Evolutionary conservation across 257 asterid genomes (phyloP).

Genomic region (Pogostemon cablin): DNA sequence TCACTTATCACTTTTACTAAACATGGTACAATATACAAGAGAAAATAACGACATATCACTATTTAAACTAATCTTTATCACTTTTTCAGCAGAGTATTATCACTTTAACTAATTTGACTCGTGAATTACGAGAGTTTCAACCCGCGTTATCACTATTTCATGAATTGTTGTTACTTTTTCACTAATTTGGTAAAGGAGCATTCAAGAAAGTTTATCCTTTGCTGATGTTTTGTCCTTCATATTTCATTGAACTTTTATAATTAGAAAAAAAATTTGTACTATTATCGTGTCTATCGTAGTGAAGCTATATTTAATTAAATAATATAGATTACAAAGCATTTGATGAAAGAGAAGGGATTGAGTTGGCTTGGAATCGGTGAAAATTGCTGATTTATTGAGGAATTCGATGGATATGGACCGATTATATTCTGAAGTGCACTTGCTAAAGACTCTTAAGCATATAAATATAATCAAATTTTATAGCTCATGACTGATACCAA

Average conservation of each 20-base stretch:
- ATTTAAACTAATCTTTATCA: too few species aligned
- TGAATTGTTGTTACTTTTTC: too few species aligned
- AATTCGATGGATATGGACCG: conserved; percentile 80
- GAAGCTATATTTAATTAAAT: conserved; percentile 49
- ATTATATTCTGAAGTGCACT: conserved; percentile 87
- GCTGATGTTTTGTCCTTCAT: conserved; percentile 19
- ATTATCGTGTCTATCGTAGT: neutral
- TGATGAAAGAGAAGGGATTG: conserved; percentile 92
- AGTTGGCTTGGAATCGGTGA: conserved; percentile 98
- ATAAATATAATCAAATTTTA: conserved; percentile 88
- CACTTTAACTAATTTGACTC: too few species aligned
- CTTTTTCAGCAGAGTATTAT: too few species aligned
- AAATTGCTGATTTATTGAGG: conserved; percentile 72
- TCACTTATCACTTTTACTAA: too few species aligned
- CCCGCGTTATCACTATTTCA: too few species aligned
- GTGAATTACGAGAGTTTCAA: too few species aligned
- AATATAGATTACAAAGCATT: conserved; percentile 82
- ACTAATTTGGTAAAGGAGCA: conserved; percentile 76
- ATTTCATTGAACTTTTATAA: neutral
- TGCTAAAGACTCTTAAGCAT: conserved; percentile 91
- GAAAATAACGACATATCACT: too few species aligned
- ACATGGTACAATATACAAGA: too few species aligned
- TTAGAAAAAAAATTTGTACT: neutral
- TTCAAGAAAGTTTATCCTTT: conserved; percentile 54
- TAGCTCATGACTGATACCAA: conserved; percentile 83